A percentile compares a stretch with the other conserved stretches of the same genome.
These are phyloP conservation scores for Mycena leptocephala DNA, from an alignment of 768 basidiomycete species.

Conservation along the genomic window DNA sequence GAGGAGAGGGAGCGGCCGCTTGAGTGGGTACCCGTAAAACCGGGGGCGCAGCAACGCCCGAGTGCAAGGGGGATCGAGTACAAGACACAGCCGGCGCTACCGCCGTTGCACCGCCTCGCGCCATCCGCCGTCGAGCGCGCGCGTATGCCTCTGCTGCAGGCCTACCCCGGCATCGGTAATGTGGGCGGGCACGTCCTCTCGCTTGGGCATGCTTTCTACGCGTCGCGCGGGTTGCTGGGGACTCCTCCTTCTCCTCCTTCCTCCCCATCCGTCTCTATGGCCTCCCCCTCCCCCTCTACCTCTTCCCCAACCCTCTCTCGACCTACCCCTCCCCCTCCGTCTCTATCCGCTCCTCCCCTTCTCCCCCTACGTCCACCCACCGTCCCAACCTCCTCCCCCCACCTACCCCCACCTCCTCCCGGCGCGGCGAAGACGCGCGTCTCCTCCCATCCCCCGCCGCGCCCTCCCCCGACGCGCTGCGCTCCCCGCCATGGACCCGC, in stretches of 20 bases:
- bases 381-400: too few relatives aligned
- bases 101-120: conserved; percentile 2
- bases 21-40: background rate
- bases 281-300: background rate
- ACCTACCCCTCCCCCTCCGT: background rate
- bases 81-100: background rate
- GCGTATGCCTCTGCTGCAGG: conserved; percentile 13
- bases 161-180: conserved; percentile 22
- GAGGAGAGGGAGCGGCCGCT: background rate
- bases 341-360: background rate
- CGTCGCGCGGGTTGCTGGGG: background rate
- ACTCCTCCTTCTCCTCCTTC: background rate
- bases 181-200: conserved; percentile 3
- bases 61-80: background rate
- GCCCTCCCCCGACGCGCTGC: background rate
- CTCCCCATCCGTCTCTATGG: background rate
- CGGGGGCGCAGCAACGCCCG: background rate
- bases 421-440: too few relatives aligned
- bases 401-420: background rate
- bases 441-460: background rate
- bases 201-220: background rate
- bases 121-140: conserved; percentile 23
- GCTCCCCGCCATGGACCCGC: conserved; percentile 1
- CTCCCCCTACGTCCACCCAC: background rate
- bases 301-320: too few relatives aligned